Evolutionary conservation across 2,329 filamentous ascomycete genomes (phyloP).

Genomic region (Diaporthe citriasiana): DNA sequence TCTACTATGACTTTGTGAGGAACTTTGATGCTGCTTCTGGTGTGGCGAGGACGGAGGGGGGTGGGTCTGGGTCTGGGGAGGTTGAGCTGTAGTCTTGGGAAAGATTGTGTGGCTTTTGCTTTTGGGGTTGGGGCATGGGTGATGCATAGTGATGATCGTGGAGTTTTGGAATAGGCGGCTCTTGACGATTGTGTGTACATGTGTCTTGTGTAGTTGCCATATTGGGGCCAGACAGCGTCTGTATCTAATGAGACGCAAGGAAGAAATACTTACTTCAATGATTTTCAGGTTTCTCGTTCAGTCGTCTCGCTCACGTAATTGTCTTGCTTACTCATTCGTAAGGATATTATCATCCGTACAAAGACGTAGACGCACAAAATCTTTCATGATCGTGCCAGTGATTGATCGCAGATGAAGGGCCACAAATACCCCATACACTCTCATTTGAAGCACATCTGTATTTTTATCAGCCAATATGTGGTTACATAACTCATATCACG

Average conservation of each 20-base stretch:
- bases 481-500: no score
- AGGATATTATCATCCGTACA: no score
- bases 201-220: background rate
- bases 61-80: background rate
- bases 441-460: no score
- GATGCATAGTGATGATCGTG: background rate
- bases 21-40: conserved; percentile 53
- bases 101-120: no score
- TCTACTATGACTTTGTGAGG: conserved; percentile 56
- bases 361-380: no score
- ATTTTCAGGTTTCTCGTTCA: no score
- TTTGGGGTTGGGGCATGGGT: background rate
- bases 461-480: no score
- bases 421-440: no score
- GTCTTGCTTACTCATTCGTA: no score
- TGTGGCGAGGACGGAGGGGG: conserved; percentile 18
- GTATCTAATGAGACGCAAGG: background rate
- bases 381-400: no score
- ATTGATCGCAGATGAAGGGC: no score
- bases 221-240: background rate
- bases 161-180: background rate
- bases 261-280: background rate
- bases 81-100: background rate
- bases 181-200: background rate
- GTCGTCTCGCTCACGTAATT: no score